These are phyloP conservation scores for Rhodosporidiobolus odoratus DNA, from an alignment of 768 basidiomycete species.

Conservation along the genomic window DNA sequence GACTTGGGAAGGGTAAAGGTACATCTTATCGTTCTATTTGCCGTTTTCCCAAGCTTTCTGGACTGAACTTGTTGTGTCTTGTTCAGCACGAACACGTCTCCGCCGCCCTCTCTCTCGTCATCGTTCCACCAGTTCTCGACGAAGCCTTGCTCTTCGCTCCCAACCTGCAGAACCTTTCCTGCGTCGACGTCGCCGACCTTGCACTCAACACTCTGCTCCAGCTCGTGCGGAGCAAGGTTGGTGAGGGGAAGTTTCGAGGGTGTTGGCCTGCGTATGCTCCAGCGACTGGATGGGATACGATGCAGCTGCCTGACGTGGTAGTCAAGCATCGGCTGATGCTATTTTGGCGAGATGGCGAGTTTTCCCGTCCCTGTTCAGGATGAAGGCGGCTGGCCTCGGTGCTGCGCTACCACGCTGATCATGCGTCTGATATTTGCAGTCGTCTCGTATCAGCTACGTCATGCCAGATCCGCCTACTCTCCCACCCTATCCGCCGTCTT, in stretches of 20 bases:
- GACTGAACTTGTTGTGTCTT: neutral
- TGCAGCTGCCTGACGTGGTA: neutral
- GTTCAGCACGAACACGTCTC: conserved; percentile 4
- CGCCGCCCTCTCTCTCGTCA: neutral
- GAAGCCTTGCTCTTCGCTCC: neutral
- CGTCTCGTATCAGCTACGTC: neutral
- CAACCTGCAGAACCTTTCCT: neutral
- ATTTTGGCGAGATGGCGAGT: neutral
- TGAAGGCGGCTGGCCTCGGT: no score
- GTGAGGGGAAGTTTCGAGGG: neutral
- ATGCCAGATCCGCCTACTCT: neutral
- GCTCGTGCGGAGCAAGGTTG: neutral
- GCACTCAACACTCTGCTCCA: conserved; percentile 7
- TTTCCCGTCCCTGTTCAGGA: no score
- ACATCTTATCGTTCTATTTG: neutral
- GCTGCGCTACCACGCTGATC: neutral
- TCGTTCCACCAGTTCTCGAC: neutral
- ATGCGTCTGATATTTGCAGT: neutral
- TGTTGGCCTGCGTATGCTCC: neutral
- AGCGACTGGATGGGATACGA: neutral
- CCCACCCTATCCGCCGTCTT: neutral
- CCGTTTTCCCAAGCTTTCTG: neutral
- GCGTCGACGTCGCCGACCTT: neutral
- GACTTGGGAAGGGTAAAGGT: neutral
- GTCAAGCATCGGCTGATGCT: conserved; percentile 5